phyloP scores from a whole-genome alignment of 2,329 filamentous ascomycete species.

The Colletotrichum sp. region DNA sequence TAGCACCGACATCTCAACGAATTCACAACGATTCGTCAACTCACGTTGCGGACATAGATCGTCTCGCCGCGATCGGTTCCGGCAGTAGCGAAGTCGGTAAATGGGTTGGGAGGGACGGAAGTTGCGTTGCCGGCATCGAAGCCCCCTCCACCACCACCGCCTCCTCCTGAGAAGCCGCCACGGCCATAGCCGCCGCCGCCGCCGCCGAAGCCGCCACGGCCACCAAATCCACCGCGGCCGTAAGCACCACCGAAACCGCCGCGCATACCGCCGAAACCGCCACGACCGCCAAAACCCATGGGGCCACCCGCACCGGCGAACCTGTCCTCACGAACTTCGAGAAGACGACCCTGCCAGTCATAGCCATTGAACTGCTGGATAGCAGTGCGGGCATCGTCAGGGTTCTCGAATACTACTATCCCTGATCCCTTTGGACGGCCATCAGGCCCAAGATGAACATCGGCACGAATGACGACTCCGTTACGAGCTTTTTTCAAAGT shows the following conservation, averaged over 20 bases:
- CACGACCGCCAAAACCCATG: conserved; percentile 58
- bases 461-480: conserved; percentile 88
- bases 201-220: conserved; percentile 47
- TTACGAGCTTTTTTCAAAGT: conserved; percentile 50
- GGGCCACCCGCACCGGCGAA: conserved; percentile 74
- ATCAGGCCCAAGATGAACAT: conserved; percentile 91
- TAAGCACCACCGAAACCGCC: conserved; percentile 64
- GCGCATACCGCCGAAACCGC: conserved; percentile 63
- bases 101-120: conserved; percentile 77
- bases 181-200: conserved; percentile 49
- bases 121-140: conserved; percentile 54
- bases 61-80: conserved; percentile 82
- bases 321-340: conserved; percentile 96
- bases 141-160: conserved; percentile 36
- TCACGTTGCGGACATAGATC: conserved; percentile 97
- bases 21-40: conserved; percentile 38
- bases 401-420: conserved; percentile 94
- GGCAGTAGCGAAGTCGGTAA: conserved; percentile 90
- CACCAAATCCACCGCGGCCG: conserved; percentile 49
- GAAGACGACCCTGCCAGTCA: conserved; percentile 92
- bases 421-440: conserved; percentile 96
- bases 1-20: background rate
- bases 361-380: conserved; percentile 99
- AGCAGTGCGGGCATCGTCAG: conserved; percentile 92
- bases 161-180: conserved; percentile 44